Evolutionary conservation across 768 basidiomycete genomes (phyloP), one percentile per base, ranked within the genome.

Genomic region (Crassisporium funariophilum): DNA sequence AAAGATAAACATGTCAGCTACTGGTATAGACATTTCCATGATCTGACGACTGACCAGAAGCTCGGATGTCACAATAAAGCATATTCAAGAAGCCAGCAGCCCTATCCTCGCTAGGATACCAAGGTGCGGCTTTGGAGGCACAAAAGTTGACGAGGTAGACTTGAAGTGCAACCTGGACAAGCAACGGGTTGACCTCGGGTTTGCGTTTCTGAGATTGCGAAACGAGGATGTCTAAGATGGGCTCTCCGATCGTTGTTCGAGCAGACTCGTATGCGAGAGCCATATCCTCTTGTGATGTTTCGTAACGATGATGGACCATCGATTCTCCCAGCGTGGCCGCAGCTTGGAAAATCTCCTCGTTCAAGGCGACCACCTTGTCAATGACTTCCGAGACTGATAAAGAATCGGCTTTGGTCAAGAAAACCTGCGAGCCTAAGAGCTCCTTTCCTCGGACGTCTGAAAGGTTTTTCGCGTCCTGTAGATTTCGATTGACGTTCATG

Each of bases 311-410:
- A 22, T 25, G 41, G 23, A 35, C 62, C 59, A 74, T 72, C 1
- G 66, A 40, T 39, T 79, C 77, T 2, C 78, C 71, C 46, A 81
- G 69, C 46, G 63, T 66, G 0, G 75, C 73, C 1, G 78, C 73
- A 12, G 69, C 69, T 52, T 82, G 77, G 19, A 70, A 69, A 27
- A 79, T 74, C 47, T 74, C 72, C 10, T 74, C 62, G 50, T 81
- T 81, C 15, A 83, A 59, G 20, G 67, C 61, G 36, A 70, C 68
- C 12, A 81, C 58, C 52, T 73, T 67, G 2, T 47, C 56, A 27
- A 72, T 61, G 11, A 81, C 67, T 23, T 81, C 77, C 12, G 64
- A 62, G 2, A 66, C 70, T 2, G 78, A 74, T 41, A 71, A 62
- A 1, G 58, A 36, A 46, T 80, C 77, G 0, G 68, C 71, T 15